Conservation (phyloP, 1,284 basidiomycete genomes). For the Coriolopsis trogii region DNA sequence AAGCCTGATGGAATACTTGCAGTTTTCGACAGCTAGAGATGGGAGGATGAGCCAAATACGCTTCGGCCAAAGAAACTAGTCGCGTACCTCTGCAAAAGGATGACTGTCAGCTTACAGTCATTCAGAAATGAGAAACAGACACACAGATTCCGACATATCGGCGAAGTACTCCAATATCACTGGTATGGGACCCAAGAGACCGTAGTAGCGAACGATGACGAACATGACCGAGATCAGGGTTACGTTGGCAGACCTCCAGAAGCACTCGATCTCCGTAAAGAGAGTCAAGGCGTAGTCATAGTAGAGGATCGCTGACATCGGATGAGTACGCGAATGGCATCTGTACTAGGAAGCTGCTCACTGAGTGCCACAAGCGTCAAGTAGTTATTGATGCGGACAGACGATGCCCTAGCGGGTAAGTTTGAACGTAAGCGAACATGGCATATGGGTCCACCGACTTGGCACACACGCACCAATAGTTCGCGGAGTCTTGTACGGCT, state of each 20-base stretch:
- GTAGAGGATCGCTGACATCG: conserved; percentile 19
- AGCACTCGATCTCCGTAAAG: conserved; percentile 19
- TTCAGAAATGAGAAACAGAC: neutral
- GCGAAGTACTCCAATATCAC: conserved; percentile 19
- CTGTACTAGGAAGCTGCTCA: neutral
- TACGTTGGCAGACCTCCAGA: conserved; percentile 22
- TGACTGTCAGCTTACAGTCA: neutral
- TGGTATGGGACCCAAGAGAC: conserved; percentile 18
- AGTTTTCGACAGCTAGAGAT: conserved; percentile 14
- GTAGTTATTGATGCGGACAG: conserved; percentile 14
- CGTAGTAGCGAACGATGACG: conserved; percentile 19
- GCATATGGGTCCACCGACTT: neutral
- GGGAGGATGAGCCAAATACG: neutral
- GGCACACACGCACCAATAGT: conserved; percentile 21
- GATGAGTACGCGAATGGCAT: neutral
- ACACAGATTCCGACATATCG: conserved; percentile 10
- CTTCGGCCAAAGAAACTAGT: neutral
- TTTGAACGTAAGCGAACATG: conserved; percentile 14
- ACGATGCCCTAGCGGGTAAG: conserved; percentile 12
- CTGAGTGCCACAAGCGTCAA: conserved; percentile 12
- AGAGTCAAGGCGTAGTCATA: conserved; percentile 25
- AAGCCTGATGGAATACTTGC: conserved; percentile 20
- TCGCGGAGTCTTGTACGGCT: conserved; percentile 10
- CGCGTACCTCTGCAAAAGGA: neutral
- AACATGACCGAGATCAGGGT: conserved; percentile 18